Base-by-base conservation (phyloP, 257 asterid species). In the Leonotis leonurus region DNA sequence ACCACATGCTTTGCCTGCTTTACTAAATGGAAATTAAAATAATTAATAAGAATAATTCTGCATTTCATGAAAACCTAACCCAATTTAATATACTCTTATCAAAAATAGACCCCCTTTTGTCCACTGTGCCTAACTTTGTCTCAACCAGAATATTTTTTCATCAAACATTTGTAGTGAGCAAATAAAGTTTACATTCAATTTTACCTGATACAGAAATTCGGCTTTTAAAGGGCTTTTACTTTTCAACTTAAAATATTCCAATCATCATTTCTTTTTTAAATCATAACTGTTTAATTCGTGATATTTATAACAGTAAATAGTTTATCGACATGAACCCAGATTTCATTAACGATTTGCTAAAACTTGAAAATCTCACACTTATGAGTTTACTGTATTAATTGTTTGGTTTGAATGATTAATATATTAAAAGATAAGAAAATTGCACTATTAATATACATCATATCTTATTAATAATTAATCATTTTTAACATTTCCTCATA, bases 81-180 rank as follows among this genome's bases (percentile, higher is more conserved):
- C 13, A 73, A 61, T 37, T 43, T 37, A 56, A 18, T 49, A 20
- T 52, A 51, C 22, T 25, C 46, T 36, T 58, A 50, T 16, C 73
- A 36, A 68, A 16, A 40, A 27, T 53, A 53, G 6, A 27, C 33
- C 26, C 53, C 36, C 55, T 56, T 60, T 44, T 17, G 9, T 65
- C 53, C 65, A 60, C 52, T 13, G 4, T 70, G 80, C 85, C 90
- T 58, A 81, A 78, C 80, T 63, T 66, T 77, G 75, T 71, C 85
- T 58, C 71, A 16, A 69, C 18, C 46, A 43, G 41, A 74, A 75
- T 69, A 75, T 71, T 52, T 77, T 80, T 14, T 57, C 74, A 71
- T 75, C 69, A 63, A 79, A 74, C 89, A 79, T 35, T 69, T 65
- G 43, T 44, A 75, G 65, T 22, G 72, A 63, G 68, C 56, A 64